These are phyloP conservation scores for Exophiala bonariae DNA, from an alignment of 2,329 filamentous ascomycete species.

Conservation along the genomic window DNA sequence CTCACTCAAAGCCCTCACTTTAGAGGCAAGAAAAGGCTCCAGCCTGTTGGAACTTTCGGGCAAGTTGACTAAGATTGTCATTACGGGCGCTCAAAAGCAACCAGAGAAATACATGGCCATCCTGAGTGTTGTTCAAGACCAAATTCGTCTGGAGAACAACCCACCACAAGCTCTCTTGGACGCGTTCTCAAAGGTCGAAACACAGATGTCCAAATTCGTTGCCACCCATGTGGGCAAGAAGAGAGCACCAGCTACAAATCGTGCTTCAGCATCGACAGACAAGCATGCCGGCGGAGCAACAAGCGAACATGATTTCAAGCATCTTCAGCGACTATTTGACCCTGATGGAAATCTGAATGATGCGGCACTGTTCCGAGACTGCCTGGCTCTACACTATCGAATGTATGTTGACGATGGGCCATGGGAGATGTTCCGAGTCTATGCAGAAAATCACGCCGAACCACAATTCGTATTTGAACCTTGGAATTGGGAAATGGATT, in stretches of 20 bases:
- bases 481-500: conserved; percentile 12
- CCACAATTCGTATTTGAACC: conserved; percentile 12
- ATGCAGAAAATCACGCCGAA: conserved; percentile 7
- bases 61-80: conserved; percentile 20
- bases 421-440: conserved; percentile 18
- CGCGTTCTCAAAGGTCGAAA: conserved; percentile 17
- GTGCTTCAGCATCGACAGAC: not conserved
- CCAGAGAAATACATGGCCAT: conserved; percentile 19
- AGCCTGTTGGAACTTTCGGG: conserved; percentile 13
- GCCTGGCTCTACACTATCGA: conserved; percentile 10
- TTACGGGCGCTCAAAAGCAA: conserved; percentile 15
- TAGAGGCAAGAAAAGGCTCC: conserved; percentile 7
- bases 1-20: conserved; percentile 9
- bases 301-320: not conserved
- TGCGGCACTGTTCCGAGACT: conserved; percentile 1
- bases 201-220: conserved; percentile 21
- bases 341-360: not conserved
- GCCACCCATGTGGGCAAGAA: conserved; percentile 13
- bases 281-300: not conserved
- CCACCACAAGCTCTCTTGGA: conserved; percentile 11
- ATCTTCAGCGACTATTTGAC: not conserved
- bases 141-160: not conserved
- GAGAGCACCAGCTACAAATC: not conserved
- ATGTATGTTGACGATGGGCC: conserved; percentile 15
- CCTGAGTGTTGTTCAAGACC: conserved; percentile 10